Percentiles rank a stretch among this genome's conserved stretches.
Conservation (phyloP, 371 early-diverging fungal genomes). For the Mortierella sp. region DNA sequence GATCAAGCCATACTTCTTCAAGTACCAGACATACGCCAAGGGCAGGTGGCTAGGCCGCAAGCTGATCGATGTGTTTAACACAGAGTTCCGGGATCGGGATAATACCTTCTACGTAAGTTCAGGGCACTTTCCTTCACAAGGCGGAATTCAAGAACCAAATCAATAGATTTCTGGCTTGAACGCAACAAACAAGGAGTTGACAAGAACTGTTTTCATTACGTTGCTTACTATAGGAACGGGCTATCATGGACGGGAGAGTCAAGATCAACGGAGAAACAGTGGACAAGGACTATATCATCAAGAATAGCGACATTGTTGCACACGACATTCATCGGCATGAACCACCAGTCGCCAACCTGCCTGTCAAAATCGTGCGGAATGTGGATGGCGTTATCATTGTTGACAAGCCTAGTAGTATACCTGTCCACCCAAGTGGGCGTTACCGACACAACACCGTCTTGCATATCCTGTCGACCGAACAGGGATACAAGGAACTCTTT, state of each 20-base stretch:
- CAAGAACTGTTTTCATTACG: not conserved
- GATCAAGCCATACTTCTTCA: constrained; percentile 87
- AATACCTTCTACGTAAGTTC: constrained; percentile 83
- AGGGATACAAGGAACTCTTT: constrained; percentile 72
- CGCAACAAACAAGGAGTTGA: not conserved
- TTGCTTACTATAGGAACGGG: constrained; percentile 65
- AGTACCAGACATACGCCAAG: constrained; percentile 88
- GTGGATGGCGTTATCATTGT: constrained; percentile 82
- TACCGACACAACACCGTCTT: constrained; percentile 87
- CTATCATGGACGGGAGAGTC: constrained; percentile 86
- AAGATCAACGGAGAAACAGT: constrained; percentile 79
- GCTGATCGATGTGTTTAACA: constrained; percentile 82
- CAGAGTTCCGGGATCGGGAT: constrained; percentile 90
- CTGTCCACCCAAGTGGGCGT: constrained; percentile 89
- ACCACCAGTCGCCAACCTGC: constrained; percentile 85
- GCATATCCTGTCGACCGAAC: constrained; percentile 80
- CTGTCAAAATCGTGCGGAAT: constrained; percentile 73
- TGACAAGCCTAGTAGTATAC: constrained; percentile 92
- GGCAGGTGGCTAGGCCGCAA: constrained; percentile 89
- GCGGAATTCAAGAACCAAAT: not conserved
- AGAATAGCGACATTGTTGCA: constrained; percentile 81
- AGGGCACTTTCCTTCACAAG: not conserved
- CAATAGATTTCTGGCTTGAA: not conserved
- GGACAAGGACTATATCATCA: constrained; percentile 64
- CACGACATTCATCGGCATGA: constrained; percentile 96